Evolutionary conservation across 73 alveolate species (phyloP), one percentile per base, ranked within the genome.

Genomic region (Paraurostyla sp.): DNA sequence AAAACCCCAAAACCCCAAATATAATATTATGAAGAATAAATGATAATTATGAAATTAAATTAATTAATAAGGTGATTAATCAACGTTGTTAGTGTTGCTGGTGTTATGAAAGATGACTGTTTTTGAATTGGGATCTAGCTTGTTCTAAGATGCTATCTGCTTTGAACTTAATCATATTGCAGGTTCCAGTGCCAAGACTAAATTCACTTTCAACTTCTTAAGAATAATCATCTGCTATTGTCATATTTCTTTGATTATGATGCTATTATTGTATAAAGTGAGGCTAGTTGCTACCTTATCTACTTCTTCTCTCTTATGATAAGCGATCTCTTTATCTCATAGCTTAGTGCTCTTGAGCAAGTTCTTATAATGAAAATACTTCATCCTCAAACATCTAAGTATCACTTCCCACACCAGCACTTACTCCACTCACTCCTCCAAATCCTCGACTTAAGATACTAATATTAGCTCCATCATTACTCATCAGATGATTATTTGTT

Each of bases 331-430:
- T 65, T 33, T 16, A 65, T 13, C 41, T 65, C 82, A 13, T 65
- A 20, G 13, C 35, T 16, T 6, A 65, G 6, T 15, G 50, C n/a
- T n/a, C 7, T 22, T 65, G 25, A 65, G 35, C 82, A 15, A 65
- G 38, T 40, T 65, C 82, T 22, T 65, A 22, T 16, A 65, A 38
- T 2, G 82, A 38, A 22, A 65, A 65, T 6, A 40, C 58, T 18
- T 65, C 82, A 65, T 65, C 82, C 42, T 65, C 82, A 38, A 65
- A 65, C 7, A 15, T 1, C 38, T 65, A 40, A 40, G 82, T 65
- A 22, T 65, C 82, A 18, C 1, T 6, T 22, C 82, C 82, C 25
- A 36, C 7, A 65, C 33, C 6, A 30, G 3, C 4, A 16, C 13
- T 16, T 27, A 9, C 30, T 29, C 48, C 43, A 20, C 22, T 6